Evolutionary conservation across 768 basidiomycete species (phyloP), one percentile per base, ranked within the genome.

Genomic region (Porphyrellus cyaneotinctus): DNA sequence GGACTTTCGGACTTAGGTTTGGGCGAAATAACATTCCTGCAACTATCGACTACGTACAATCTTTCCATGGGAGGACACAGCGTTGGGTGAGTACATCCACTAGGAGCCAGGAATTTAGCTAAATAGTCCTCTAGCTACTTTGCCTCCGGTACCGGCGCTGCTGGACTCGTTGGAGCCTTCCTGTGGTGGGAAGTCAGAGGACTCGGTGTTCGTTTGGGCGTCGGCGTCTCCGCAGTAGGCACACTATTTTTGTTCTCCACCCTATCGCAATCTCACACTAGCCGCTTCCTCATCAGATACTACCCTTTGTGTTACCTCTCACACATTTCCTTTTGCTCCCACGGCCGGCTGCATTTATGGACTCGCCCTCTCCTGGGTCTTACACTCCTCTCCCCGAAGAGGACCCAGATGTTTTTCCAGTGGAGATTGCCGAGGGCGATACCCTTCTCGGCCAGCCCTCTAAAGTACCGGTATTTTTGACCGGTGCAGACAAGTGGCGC

Each of bases 101-200:
- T 45, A 14, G 0, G 1, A 20, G 32, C 7, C 12, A n/a, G 17
- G 1, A 28, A 15, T 4, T 6, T 18, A 42, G 31, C 8, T 15
- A n/a, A 41, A 31, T 1, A 5, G 13, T n/a, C 12, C 8, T 32
- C 3, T 38, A 89, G 88, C 6, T 97, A 93, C 63, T 99, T 97
- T 69, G 86, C 95, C 8, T 87, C 87, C 10, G 95, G 95, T 0
- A 98, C 95, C 0, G 95, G 95, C 2, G 91, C 88, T 6, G 95
- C 95, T 0, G 95, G 95, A 0, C 80, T 99, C 1, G 87, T 86
- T 1, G 95, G 95, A 8, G 93, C 95, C 0, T 87, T 88, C 35
- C 64, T 97, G 13, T 98, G 97, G 97, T 98, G 95, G 95, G 78
- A 92, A 57, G 73, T 98, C 5, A 77, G 97, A 18, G 81, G 82